Conservation (phyloP, 208 protist species). For the Leptomonas pyrrhocoris region DNA sequence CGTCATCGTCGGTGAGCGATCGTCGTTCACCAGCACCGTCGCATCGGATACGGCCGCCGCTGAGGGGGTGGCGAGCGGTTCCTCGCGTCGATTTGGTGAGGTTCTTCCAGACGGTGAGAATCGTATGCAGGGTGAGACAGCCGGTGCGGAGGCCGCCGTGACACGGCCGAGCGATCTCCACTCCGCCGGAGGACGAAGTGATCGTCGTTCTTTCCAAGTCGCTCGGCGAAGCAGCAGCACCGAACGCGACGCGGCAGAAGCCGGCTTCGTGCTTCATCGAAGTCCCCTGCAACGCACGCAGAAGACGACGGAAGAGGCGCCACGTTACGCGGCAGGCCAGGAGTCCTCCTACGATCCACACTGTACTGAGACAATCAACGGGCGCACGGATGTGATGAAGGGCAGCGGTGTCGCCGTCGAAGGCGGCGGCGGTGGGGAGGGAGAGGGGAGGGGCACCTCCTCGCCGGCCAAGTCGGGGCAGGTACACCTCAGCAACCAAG, state of each 20-base stretch:
- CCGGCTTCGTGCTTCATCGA: background rate
- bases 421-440: background rate
- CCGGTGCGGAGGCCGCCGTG: no score
- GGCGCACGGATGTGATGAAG: background rate
- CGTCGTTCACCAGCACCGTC: background rate
- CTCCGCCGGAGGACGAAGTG: background rate
- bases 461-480: background rate
- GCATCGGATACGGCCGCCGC: background rate
- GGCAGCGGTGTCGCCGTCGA: background rate
- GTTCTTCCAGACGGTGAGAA: no score
- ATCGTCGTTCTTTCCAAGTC: no score
- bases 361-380: background rate
- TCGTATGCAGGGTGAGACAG: background rate
- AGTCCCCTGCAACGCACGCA: background rate
- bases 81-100: no score
- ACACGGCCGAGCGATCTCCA: background rate
- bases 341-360: slow-evolving; percentile 4
- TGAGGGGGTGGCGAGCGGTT: no score
- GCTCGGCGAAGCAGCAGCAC: background rate
- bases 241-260: background rate
- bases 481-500: background rate
- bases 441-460: background rate
- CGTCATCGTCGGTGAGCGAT: background rate
- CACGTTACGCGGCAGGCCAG: background rate
- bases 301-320: background rate